phyloP scores from a whole-genome alignment of 768 basidiomycete genomes.

The Multifurca ochricompacta region DNA sequence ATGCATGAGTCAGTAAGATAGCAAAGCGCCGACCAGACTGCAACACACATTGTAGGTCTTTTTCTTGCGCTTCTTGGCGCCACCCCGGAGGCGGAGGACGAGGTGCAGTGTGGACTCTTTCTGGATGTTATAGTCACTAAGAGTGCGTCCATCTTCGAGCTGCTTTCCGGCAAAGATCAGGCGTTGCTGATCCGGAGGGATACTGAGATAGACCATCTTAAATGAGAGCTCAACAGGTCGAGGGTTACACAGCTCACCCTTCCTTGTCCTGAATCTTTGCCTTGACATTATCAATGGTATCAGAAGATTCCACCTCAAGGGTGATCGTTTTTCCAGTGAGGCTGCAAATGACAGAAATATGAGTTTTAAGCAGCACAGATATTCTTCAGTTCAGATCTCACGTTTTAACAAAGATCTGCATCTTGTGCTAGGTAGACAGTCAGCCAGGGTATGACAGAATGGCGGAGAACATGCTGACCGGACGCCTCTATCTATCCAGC shows the following conservation, averaged over 20 bases:
- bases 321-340: slow-evolving; percentile 99
- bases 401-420: slow-evolving; percentile 99
- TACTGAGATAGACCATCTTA: slow-evolving; percentile 36
- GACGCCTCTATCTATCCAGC: slow-evolving; percentile 87
- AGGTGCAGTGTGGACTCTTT: slow-evolving; percentile 99
- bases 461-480: slow-evolving; percentile 25
- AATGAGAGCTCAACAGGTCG: background rate
- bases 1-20: slow-evolving; percentile 9
- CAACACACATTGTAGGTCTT: slow-evolving; percentile 90
- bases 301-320: slow-evolving; percentile 94
- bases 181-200: slow-evolving; percentile 92
- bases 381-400: slow-evolving; percentile 34
- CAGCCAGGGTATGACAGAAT: background rate
- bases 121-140: slow-evolving; percentile 96
- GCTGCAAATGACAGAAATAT: slow-evolving; percentile 35
- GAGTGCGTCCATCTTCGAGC: slow-evolving; percentile 96
- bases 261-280: slow-evolving; percentile 97
- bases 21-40: background rate
- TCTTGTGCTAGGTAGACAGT: slow-evolving; percentile 31
- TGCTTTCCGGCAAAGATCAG: slow-evolving; percentile 99
- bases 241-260: slow-evolving; percentile 54
- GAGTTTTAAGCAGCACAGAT: background rate
- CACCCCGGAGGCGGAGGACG: slow-evolving; percentile 96
- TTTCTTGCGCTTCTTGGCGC: slow-evolving; percentile 99
- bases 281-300: slow-evolving; percentile 98